Percentiles rank a stretch among this genome's conserved stretches.
Conservation (phyloP, 768 basidiomycete species). For the Tulasnella sp. region DNA sequence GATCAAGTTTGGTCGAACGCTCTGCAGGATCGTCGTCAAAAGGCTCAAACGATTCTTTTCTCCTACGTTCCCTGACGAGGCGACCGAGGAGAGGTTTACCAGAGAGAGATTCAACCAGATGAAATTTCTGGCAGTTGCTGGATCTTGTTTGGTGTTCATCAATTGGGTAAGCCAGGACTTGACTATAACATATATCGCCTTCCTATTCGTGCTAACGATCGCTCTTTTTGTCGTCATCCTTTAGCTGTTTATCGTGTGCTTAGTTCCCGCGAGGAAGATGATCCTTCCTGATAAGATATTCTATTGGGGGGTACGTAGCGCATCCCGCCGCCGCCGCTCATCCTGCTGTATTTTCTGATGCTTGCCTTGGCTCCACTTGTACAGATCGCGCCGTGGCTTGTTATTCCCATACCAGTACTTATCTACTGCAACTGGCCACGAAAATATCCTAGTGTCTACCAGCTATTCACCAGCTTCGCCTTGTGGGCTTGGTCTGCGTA, state of each 20-base stretch:
- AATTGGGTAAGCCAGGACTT: constrained; percentile 36
- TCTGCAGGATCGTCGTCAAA: no score
- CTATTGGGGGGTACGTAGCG: constrained; percentile 24
- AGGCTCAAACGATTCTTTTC: neutral
- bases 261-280: constrained; percentile 20
- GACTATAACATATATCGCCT: no score
- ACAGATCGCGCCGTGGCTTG: constrained; percentile 25
- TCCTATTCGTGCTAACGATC: neutral
- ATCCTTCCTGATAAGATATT: constrained; percentile 25
- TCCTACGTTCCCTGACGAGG: constrained; percentile 7
- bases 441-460: constrained; percentile 33
- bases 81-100: constrained; percentile 2
- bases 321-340: neutral
- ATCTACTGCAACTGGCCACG: constrained; percentile 37
- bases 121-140: constrained; percentile 30
- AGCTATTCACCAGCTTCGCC: constrained; percentile 33
- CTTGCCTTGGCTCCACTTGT: neutral
- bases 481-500: constrained; percentile 33
- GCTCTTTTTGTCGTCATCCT: neutral
- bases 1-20: no score
- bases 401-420: constrained; percentile 36
- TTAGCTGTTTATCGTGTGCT: constrained; percentile 23
- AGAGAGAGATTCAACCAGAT: constrained; percentile 27
- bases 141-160: constrained; percentile 33
- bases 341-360: neutral